Evolutionary conservation across 495 filamentous ascomycete genomes (phyloP), one percentile per base, ranked within the genome.

Genomic region (Daldinia decipiens): DNA sequence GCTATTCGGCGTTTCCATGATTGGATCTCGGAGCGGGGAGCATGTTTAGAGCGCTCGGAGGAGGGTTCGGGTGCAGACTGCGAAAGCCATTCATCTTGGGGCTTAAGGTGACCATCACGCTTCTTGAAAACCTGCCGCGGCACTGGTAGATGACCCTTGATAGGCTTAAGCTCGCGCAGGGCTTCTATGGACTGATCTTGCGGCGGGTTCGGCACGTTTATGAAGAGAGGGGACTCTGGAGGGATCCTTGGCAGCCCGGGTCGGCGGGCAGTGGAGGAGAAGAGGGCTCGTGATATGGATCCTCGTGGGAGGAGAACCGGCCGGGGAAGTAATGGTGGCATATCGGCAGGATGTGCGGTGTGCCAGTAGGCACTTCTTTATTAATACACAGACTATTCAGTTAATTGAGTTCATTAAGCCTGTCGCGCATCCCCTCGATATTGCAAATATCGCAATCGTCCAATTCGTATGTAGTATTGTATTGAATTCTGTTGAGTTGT

Each of bases 211-310:
- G 80, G 82, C 15, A 84, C 36, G 57, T 73, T 79, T 75, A 85
- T 81, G 80, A 78, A 84, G 12, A 70, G 69, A 8, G 83, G 82
- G 7, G 82, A 84, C 39, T 84, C 81, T 40, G 83, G 82, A 0
- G 83, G 83, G 54, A 82, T 66, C 17, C 29, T 0, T 1, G 50
- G 66, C 51, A 60, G 69, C 2, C 15, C 17, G 6, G 56, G 7
- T 0, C 50, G 32, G 29, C 11, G 4, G 12, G 15, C n/a, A 15
- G 51, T 21, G 40, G 70, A 45, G 56, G 68, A 70, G 70, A 67
- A 65, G 53, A 70, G 58, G 32, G 57, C n/a, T 15, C 55, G 64
- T 32, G 55, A 52, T 58, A 31, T 19, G 56, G 56, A 15, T 45
- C 56, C 56, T 59, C 56, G 38, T 17, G 24, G 56, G 56, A 59